Evolutionary conservation across 2,329 filamentous ascomycete genomes (phyloP), one percentile per base, ranked within the genome.

Genomic region (Ophiognomonia clavigignenti-juglandacearum): DNA sequence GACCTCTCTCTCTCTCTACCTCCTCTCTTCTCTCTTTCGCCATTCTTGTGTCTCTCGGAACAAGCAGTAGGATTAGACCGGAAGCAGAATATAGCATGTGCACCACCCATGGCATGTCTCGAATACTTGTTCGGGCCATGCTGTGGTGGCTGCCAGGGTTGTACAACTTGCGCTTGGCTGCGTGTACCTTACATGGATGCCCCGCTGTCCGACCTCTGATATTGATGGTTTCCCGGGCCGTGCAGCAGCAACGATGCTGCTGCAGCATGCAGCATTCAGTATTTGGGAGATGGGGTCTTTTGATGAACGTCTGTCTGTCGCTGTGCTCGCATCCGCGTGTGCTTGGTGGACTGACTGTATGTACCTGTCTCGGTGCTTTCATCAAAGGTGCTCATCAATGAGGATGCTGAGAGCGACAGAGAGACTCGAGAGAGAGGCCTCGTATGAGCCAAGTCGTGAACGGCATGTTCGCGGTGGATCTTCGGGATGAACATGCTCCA

Each of bases 131-230:
- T 16, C 19, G 7, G 11, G 43, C 19, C 43, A 22, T 35, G 47
- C 32, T 9, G 42, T 22, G 38, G 8, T 22, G 26, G 32, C 32
- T 11, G 22, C 39, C 29, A 22, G 46, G 36, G 40, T 48, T 35
- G 46, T 39, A 48, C 46, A 36, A 37, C n/a, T n/a, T 45, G 41
- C 23, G 37, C 22, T 38, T 37, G 18, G 31, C 37, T 42, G 31
- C 18, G 29, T 42, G 48, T 51, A 51, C 49, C 49, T 51, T 40
- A 40, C 49, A 51, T 51, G 49, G 49, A 43, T 46, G 20, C 35
- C 18, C 31, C 47, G 29, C 7, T 22, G 27, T 49, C n/a, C 37
- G 27, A 49, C 14, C 31, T 41, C 36, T 36, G 23, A 37, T n/a
- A n/a, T n/a, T n/a, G 47, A 43, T 39, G 40, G 19, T 29, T 29